Percentiles rank a stretch among this genome's conserved stretches.
Evolutionary conservation across 306 rosid genomes (phyloP).

Genomic region (Gillenia trifoliata): DNA sequence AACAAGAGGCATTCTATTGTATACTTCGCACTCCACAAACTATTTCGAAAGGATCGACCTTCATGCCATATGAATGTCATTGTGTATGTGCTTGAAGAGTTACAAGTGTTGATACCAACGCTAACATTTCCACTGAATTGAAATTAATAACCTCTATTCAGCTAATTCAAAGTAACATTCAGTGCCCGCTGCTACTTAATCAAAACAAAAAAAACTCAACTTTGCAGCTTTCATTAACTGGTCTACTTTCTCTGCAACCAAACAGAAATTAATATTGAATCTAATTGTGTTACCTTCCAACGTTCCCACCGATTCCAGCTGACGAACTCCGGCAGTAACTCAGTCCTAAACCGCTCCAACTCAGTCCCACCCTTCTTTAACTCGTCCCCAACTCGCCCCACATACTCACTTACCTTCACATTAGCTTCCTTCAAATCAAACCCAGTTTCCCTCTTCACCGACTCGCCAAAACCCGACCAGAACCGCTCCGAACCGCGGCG

Average conservation of each 20-base stretch:
- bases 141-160: neutral
- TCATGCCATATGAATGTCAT: neutral
- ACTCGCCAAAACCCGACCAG: conserved; percentile 57
- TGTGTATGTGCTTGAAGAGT: neutral
- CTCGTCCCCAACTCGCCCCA: conserved; percentile 33
- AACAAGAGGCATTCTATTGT: neutral
- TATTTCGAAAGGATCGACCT: neutral
- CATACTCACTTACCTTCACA: conserved; percentile 41
- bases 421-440: conserved; percentile 50
- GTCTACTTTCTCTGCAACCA: conserved; percentile 2
- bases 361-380: conserved; percentile 31
- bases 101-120: neutral
- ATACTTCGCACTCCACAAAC: neutral
- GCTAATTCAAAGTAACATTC: neutral
- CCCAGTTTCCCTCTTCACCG: conserved; percentile 72
- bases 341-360: conserved; percentile 49
- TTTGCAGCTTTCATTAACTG: neutral
- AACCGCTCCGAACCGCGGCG: conserved; percentile 63
- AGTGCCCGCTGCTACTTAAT: neutral
- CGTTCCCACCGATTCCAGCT: conserved; percentile 70
- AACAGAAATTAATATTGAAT: conserved; percentile 19
- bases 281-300: conserved; percentile 62
- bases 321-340: conserved; percentile 45
- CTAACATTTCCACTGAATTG: conserved; percentile 1
- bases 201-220: conserved; percentile 4